Evolutionary conservation across 202 grass and related monocot species (phyloP).

Genomic region (Schoenoplectus tabernaemontani): DNA sequence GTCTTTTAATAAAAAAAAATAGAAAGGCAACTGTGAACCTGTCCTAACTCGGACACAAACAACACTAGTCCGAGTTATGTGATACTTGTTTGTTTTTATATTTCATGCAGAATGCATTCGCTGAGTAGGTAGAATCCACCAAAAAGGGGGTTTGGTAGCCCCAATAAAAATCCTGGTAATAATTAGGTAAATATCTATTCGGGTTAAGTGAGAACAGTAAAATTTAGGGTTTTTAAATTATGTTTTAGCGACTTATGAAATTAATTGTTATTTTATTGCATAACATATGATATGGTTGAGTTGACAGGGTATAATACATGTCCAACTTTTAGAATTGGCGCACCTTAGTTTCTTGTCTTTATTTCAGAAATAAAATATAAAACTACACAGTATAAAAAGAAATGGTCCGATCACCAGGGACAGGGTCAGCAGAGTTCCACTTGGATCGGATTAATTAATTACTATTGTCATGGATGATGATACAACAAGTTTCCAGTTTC

Average conservation of each 20-base stretch:
- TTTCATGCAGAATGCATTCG: neutral
- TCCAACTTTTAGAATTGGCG: neutral
- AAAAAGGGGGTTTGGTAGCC: neutral
- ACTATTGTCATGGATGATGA: neutral
- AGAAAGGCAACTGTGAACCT: too few species aligned
- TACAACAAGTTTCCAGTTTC: neutral
- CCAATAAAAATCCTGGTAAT: neutral
- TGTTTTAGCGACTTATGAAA: neutral
- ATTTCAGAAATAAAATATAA: neutral
- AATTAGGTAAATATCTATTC: neutral
- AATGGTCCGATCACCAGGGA: neutral
- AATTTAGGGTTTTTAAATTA: neutral
- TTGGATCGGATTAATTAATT: neutral
- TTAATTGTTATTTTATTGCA: neutral
- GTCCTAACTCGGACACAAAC: too few species aligned
- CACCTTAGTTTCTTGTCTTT: neutral
- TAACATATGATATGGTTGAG: neutral
- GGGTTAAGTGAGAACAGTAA: neutral
- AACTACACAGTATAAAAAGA: neutral
- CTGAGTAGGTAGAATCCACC: neutral
- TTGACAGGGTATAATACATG: neutral
- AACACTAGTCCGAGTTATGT: too few species aligned
- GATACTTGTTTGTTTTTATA: neutral
- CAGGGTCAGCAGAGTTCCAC: neutral
- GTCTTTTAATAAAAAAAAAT: neutral